Conservation (phyloP, 1,139 yeast species). For the Entelexis sorbosivorans region DNA sequence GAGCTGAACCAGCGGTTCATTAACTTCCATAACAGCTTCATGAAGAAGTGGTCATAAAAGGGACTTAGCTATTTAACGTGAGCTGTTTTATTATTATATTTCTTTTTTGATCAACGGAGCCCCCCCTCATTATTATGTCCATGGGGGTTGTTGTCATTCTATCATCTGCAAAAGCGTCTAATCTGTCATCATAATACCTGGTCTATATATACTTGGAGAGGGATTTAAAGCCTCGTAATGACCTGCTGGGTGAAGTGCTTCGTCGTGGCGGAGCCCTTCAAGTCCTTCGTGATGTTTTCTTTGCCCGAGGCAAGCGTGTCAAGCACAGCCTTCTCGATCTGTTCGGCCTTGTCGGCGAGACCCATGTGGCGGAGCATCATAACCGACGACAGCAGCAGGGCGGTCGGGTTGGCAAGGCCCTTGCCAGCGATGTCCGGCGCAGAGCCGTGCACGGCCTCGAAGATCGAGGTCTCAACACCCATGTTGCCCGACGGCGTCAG, state of each 20-base stretch:
- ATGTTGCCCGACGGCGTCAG: conserved; percentile 97
- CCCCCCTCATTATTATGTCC: no score
- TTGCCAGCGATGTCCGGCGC: conserved; percentile 98
- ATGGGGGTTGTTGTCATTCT: no score
- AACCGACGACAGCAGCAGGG: conserved; percentile 83
- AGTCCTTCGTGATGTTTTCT: conserved; percentile 88
- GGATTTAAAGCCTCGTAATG: conserved; percentile 40
- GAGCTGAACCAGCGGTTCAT: conserved; percentile 77
- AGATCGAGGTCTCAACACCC: conserved; percentile 95
- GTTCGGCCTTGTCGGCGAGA: conserved; percentile 64
- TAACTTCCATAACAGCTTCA: conserved; percentile 61
- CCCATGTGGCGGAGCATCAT: conserved; percentile 99
- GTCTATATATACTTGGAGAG: neutral
- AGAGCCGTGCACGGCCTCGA: conserved; percentile 98
- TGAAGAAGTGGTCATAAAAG: conserved; percentile 36
- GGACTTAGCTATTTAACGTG: no score
- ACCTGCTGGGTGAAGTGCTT: conserved; percentile 76
- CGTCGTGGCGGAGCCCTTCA: conserved; percentile 87
- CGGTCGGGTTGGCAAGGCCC: conserved; percentile 98
- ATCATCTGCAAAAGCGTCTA: neutral
- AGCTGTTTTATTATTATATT: no score
- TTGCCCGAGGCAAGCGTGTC: conserved; percentile 90
- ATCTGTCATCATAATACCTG: conserved; percentile 7
- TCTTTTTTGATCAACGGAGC: no score
- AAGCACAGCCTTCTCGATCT: conserved; percentile 79